These are phyloP conservation scores for Fraxinus quadrangulata DNA, from an alignment of 257 asterid species.

Conservation along the genomic window DNA sequence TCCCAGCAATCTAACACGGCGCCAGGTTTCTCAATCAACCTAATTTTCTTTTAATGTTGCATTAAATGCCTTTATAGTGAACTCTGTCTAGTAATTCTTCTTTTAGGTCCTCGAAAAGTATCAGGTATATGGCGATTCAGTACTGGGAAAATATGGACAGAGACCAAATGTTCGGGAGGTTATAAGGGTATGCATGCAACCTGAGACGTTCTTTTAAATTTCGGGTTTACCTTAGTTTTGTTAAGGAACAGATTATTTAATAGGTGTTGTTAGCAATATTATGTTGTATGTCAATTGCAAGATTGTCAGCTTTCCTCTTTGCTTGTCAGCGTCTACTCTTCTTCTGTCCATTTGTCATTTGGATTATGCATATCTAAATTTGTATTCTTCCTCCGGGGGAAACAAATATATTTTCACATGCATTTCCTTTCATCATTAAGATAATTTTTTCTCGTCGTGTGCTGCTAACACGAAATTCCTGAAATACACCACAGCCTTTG, in stretches of 20 bases:
- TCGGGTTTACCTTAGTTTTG: neutral
- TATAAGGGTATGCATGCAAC: conserved; percentile 51
- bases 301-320: neutral
- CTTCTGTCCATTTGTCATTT: neutral
- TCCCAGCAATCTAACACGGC: conserved; percentile 59
- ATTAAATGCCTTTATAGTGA: conserved; percentile 11
- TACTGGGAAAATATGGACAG: conserved; percentile 57
- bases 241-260: neutral
- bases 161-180: conserved; percentile 74
- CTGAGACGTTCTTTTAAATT: neutral
- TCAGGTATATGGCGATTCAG: conserved; percentile 79
- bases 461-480: neutral
- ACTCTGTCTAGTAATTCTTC: conserved; percentile 13
- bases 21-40: conserved; percentile 62
- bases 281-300: neutral
- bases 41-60: conserved; percentile 1
- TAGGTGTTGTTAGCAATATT: neutral
- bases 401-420: neutral
- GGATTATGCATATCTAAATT: neutral
- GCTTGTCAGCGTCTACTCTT: neutral
- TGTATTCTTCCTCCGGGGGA: neutral
- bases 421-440: neutral
- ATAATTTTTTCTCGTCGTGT: conserved; percentile 9
- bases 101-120: conserved; percentile 82
- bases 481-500: conserved; percentile 68